These are phyloP conservation scores for Neopestalotiopsis rosae DNA, from an alignment of 2,329 filamentous ascomycete genomes.

Conservation along the genomic window DNA sequence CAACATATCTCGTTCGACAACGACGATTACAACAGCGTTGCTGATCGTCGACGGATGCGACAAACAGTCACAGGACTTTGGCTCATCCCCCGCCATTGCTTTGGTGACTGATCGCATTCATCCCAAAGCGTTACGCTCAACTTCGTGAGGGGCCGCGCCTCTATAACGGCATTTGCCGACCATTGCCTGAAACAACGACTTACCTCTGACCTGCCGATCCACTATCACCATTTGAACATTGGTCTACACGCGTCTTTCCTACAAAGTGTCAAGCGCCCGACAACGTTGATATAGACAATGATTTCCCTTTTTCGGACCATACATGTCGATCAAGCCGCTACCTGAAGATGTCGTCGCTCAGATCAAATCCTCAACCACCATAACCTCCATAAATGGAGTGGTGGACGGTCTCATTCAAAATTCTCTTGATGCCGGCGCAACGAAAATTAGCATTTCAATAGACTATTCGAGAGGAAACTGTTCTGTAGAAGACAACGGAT, in stretches of 20 bases:
- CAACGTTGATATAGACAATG: slow-evolving; percentile 22
- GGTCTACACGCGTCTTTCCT: not conserved
- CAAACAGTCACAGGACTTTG: not conserved
- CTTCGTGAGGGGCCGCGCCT: not conserved
- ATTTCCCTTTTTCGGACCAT: slow-evolving; percentile 15
- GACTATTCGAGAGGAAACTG: slow-evolving; percentile 81
- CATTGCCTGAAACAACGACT: slow-evolving; percentile 1
- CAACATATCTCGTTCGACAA: not conserved
- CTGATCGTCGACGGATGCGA: not conserved
- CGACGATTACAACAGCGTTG: not conserved
- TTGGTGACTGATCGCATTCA: not conserved
- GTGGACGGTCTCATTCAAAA: slow-evolving; percentile 79
- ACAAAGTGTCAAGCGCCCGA: not conserved
- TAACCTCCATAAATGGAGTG: slow-evolving; percentile 76
- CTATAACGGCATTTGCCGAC: not conserved
- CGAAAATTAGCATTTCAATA: slow-evolving; percentile 70
- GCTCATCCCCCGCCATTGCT: not conserved
- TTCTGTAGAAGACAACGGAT: slow-evolving; percentile 82
- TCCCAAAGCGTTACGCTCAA: not conserved
- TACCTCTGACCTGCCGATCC: not conserved
- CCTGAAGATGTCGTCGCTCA: slow-evolving; percentile 75
- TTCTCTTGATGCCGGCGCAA: slow-evolving; percentile 79
- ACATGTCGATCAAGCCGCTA: slow-evolving; percentile 71
- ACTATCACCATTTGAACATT: slow-evolving; percentile 5
- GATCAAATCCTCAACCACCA: slow-evolving; percentile 83